Evolutionary conservation across 2,329 filamentous ascomycete species (phyloP).

Genomic region (Pseudocercospora vitis): DNA sequence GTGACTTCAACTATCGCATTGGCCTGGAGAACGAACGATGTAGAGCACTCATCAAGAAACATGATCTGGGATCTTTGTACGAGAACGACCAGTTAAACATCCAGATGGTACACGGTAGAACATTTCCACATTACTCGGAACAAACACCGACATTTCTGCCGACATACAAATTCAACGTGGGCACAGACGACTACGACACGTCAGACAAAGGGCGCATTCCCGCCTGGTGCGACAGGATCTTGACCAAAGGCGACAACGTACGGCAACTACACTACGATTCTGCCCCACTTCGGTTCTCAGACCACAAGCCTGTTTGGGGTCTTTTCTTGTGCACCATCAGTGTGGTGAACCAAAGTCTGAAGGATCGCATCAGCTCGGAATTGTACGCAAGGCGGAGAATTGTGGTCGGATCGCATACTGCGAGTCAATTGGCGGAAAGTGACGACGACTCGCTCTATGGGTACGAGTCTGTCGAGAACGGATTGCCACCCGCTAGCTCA

Average conservation of each 20-base stretch:
- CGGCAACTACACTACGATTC: constrained; percentile 79
- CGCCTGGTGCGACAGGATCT: constrained; percentile 92
- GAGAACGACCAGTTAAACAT: constrained; percentile 94
- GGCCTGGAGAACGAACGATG: constrained; percentile 77
- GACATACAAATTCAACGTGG: constrained; percentile 94
- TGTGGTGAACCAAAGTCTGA: constrained; percentile 72
- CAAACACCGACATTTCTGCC: constrained; percentile 83
- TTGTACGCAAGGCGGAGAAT: constrained; percentile 69
- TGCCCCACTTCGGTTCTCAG: constrained; percentile 83
- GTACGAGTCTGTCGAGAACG: constrained; percentile 80
- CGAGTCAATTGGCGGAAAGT: constrained; percentile 60
- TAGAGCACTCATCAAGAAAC: constrained; percentile 68
- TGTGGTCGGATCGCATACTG: constrained; percentile 64
- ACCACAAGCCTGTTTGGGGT: constrained; percentile 93
- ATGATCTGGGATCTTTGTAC: constrained; percentile 76
- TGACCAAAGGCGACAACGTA: constrained; percentile 81
- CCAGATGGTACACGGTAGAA: constrained; percentile 89
- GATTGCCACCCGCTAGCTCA: constrained; percentile 64
- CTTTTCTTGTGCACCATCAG: constrained; percentile 81
- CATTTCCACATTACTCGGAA: constrained; percentile 91
- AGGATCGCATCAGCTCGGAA: constrained; percentile 69
- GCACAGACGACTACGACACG: constrained; percentile 84
- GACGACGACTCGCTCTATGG: constrained; percentile 77
- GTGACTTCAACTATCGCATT: constrained; percentile 98
- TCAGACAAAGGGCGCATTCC: constrained; percentile 95